Base-by-base conservation (phyloP, 2,329 filamentous ascomycete species). In the Arthrobotrys entomopaga region DNA sequence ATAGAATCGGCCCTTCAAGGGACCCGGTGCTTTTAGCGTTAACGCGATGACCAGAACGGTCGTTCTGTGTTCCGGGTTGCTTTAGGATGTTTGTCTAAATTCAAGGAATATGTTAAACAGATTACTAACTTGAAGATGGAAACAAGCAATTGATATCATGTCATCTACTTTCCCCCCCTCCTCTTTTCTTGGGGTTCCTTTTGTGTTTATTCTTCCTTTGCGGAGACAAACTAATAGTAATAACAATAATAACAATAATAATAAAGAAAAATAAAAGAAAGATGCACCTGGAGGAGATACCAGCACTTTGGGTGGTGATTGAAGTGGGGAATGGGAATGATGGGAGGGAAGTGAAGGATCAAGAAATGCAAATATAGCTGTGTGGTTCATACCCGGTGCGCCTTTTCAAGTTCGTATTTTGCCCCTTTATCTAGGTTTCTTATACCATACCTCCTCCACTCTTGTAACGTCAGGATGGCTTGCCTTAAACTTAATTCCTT, bases 371-470 rank as follows among this genome's bases (percentile, higher is more conserved):
- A 54, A 64, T 52, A 60, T 38, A 43, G 49, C 46, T 69, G 48
- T 72, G 53, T 42, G 38, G 46, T 38, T 75, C 93, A 90, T 59
- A 89, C 87, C 11, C 95, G 87, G 65, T 87, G 83, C 38, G 90
- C 85, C 82, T 98, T 99, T 76, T 98, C 95, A 16, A 87, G 84
- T 82, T 99, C 95, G 80, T 95, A 99, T 80, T 94, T 96, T 81
- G 97, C 92, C 29, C 95, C 95, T 22, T 89, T 89, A 65, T 90
- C 89, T 10, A 99, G 85, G 76, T 96, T 93, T 0, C 90, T 90
- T 75, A 99, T 95, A 19, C 90, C 88, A 82, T 92, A 87, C 53
- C 87, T 87, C 34, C 95, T 89, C 95, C 95, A 99, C 79, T 98
- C 95, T 80, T 98, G 94, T 1, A 99, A 84, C 80, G 98, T 94